Conservation (phyloP, 306 rosid species). For the Biancaea sappan region DNA sequence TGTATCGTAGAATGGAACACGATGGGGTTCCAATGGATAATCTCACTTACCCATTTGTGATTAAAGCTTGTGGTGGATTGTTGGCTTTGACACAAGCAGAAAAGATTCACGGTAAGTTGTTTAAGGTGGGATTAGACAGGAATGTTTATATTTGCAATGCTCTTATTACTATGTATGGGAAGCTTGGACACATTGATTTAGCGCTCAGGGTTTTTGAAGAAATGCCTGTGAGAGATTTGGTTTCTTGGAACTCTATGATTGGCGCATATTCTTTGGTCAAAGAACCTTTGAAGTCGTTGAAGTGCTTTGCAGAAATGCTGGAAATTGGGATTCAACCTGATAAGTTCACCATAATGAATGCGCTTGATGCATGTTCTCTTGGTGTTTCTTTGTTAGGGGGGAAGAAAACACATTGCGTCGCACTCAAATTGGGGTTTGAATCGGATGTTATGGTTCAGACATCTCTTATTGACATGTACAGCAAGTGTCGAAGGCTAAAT, state of each 20-base stretch:
- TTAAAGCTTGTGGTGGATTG: constrained; percentile 55
- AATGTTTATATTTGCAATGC: constrained; percentile 54
- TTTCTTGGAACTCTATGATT: constrained; percentile 65
- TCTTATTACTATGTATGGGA: constrained; percentile 51
- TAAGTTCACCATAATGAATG: constrained; percentile 44
- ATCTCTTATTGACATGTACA: constrained; percentile 57
- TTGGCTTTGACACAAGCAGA: constrained; percentile 34
- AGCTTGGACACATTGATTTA: constrained; percentile 42
- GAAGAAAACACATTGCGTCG: constrained; percentile 53
- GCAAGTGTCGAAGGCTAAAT: constrained; percentile 47
- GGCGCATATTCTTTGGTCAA: constrained; percentile 45
- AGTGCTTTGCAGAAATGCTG: constrained; percentile 49
- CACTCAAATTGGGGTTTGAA: constrained; percentile 46
- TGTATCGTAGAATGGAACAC: constrained; percentile 50
- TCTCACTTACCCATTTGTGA: constrained; percentile 53
- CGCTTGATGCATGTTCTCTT: constrained; percentile 52
- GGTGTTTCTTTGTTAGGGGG: constrained; percentile 35
- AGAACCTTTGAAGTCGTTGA: constrained; percentile 39
- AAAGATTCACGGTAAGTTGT: constrained; percentile 49
- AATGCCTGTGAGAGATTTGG: constrained; percentile 52
- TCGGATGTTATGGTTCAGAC: constrained; percentile 53
- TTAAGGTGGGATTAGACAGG: constrained; percentile 52
- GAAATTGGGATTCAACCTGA: constrained; percentile 46
- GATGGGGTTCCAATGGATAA: constrained; percentile 49
- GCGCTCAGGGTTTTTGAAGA: constrained; percentile 55